These are phyloP conservation scores for Acacia pycnantha DNA, from an alignment of 331 rosid genomes.

Conservation along the genomic window DNA sequence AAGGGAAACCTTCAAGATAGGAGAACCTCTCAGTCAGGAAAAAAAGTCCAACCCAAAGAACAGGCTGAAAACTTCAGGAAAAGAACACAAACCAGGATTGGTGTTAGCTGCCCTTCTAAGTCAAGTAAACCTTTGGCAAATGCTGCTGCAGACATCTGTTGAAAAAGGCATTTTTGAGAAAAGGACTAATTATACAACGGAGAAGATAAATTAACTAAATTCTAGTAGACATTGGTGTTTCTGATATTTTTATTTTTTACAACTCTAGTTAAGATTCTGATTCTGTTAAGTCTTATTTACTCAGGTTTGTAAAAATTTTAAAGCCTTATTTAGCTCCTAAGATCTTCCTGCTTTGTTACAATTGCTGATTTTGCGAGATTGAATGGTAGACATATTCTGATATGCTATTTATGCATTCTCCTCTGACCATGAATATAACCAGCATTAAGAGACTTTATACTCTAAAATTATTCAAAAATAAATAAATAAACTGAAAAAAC, in stretches of 20 bases:
- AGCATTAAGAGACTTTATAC: not conserved
- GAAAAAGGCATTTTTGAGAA: conserved; percentile 32
- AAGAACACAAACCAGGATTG: conserved; percentile 80
- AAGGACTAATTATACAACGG: conserved; percentile 27
- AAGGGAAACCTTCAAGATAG: conserved; percentile 78
- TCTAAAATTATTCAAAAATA: not conserved
- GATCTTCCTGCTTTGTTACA: not conserved
- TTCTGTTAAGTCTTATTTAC: not conserved
- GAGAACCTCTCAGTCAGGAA: conserved; percentile 31
- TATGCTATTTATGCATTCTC: not conserved
- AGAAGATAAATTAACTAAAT: conserved; percentile 15
- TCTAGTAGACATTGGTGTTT: not conserved
- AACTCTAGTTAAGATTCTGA: not conserved
- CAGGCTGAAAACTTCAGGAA: conserved; percentile 25
- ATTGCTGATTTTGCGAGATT: not conserved
- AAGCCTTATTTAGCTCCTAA: not conserved
- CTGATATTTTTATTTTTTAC: not conserved
- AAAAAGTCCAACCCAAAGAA: conserved; percentile 29
- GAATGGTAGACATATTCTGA: not conserved
- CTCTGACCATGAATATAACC: not conserved
- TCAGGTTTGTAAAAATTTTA: not conserved
- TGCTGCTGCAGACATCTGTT: conserved; percentile 99
- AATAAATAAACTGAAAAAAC: not conserved
- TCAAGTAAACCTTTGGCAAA: conserved; percentile 99
- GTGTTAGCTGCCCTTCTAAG: conserved; percentile 94